Percentiles rank a stretch among this genome's conserved stretches.
Conservation (phyloP, 2,329 filamentous ascomycete species). For the Lomentospora prolificans region DNA sequence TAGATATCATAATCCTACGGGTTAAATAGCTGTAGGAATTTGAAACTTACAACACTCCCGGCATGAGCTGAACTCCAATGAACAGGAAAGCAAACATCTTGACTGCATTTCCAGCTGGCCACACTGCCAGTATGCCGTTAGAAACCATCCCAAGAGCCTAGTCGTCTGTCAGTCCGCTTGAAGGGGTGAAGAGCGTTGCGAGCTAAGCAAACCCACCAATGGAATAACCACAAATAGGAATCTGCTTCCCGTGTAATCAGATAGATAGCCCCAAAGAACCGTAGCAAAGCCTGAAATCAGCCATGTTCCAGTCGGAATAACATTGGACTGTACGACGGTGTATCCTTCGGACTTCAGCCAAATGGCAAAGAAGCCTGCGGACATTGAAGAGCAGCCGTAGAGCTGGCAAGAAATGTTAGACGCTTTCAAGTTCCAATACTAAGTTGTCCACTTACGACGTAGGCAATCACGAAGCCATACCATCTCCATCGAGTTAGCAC, state of each 20-base stretch:
- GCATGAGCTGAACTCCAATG: constrained; percentile 5
- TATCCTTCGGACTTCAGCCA: constrained; percentile 37
- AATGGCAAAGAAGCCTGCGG: constrained; percentile 45
- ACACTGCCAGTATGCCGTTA: constrained; percentile 2
- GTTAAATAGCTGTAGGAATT: too few species aligned
- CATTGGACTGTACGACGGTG: constrained; percentile 32
- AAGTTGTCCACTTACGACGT: constrained; percentile 2
- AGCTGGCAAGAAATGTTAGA: constrained; percentile 51
- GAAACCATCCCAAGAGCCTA: constrained; percentile 2
- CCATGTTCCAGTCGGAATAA: constrained; percentile 49
- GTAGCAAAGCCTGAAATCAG: constrained; percentile 47
- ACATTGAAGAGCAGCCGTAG: constrained; percentile 37
- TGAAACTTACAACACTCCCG: constrained; percentile 6
- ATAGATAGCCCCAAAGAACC: constrained; percentile 29
- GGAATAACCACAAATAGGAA: constrained; percentile 3
- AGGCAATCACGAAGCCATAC: constrained; percentile 5
- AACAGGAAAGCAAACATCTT: constrained; percentile 7
- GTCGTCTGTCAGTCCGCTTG: background rate
- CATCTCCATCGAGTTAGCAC: constrained; percentile 1
- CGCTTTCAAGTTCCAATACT: background rate
- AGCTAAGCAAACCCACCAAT: background rate
- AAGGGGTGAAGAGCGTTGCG: background rate
- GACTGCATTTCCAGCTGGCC: background rate
- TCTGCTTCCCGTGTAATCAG: constrained; percentile 5
- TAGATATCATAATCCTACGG: too few species aligned